phyloP scores from a whole-genome alignment of 495 filamentous ascomycete species.

The Jackrogersella minutella region DNA sequence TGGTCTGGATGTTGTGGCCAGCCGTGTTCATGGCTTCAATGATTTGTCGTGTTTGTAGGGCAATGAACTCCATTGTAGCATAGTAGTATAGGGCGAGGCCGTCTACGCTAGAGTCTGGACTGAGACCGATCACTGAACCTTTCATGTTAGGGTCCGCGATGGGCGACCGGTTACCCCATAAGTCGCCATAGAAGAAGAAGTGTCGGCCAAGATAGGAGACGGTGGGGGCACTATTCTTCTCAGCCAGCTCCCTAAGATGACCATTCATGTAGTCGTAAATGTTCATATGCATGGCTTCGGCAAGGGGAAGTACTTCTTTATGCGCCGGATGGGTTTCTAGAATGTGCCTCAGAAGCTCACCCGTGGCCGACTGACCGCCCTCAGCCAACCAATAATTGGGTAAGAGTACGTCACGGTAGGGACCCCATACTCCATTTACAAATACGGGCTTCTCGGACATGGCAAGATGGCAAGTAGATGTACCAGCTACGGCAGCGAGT shows the following conservation, averaged over 20 bases:
- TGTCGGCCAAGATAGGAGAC: slow-evolving; percentile 88
- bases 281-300: slow-evolving; percentile 78
- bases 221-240: slow-evolving; percentile 71
- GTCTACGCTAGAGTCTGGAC: slow-evolving; percentile 83
- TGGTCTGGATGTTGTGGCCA: slow-evolving; percentile 84
- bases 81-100: slow-evolving; percentile 92
- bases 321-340: slow-evolving; percentile 93
- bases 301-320: slow-evolving; percentile 74
- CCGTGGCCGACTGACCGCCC: slow-evolving; percentile 94
- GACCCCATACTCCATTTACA: slow-evolving; percentile 94
- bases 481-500: slow-evolving; percentile 94
- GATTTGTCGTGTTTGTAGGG: slow-evolving; percentile 94
- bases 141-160: slow-evolving; percentile 92
- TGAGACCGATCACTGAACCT: slow-evolving; percentile 85
- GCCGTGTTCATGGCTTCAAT: slow-evolving; percentile 88
- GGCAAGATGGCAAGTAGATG: slow-evolving; percentile 94
- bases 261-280: slow-evolving; percentile 95
- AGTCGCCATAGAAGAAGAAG: slow-evolving; percentile 97
- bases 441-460: slow-evolving; percentile 94
- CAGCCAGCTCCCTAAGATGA: slow-evolving; percentile 78
- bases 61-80: slow-evolving; percentile 94
- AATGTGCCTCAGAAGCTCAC: slow-evolving; percentile 91
- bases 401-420: slow-evolving; percentile 91
- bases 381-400: slow-evolving; percentile 95
- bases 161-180: slow-evolving; percentile 97